Percentiles rank a stretch among this genome's conserved stretches.
Conservation (phyloP, 352 stramenopile genomes). For the Phytophthora lateralis region DNA sequence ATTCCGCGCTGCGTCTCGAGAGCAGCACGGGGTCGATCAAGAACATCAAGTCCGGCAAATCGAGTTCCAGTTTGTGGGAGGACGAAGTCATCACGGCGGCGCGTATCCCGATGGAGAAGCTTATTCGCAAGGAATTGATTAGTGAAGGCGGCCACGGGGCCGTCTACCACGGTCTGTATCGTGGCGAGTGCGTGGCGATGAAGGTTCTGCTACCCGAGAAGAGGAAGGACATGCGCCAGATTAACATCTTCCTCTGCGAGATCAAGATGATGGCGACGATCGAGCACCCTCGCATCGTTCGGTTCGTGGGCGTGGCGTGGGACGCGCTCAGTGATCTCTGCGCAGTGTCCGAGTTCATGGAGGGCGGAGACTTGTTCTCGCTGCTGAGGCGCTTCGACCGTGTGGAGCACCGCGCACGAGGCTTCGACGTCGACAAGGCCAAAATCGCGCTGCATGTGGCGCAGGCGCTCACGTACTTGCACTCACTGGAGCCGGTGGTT, state of each 20-base stretch:
- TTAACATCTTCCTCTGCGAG: constrained; percentile 58
- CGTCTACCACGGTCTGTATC: constrained; percentile 56
- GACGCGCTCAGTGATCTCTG: constrained; percentile 50
- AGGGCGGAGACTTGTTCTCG: constrained; percentile 46
- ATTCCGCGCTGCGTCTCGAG: constrained; percentile 32
- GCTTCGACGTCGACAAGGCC: constrained; percentile 48
- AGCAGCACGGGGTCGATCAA: constrained; percentile 13
- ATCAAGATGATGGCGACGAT: constrained; percentile 63
- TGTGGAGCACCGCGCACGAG: constrained; percentile 31
- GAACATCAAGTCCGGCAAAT: constrained; percentile 14
- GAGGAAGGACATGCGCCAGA: constrained; percentile 48
- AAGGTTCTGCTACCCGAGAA: constrained; percentile 52
- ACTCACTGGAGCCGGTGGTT: constrained; percentile 45
- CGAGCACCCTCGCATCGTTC: constrained; percentile 63
- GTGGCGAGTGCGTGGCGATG: constrained; percentile 51
- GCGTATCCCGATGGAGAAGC: constrained; percentile 57
- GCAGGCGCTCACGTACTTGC: constrained; percentile 56
- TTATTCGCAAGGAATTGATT: constrained; percentile 42
- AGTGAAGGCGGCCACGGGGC: constrained; percentile 53
- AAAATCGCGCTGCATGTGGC: constrained; percentile 50
- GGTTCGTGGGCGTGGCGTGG: constrained; percentile 65
- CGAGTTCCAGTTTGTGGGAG: constrained; percentile 36
- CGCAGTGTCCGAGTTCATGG: constrained; percentile 64
- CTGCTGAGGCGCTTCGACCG: constrained; percentile 42
- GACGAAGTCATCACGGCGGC: constrained; percentile 35